Evolutionary conservation across 2,329 filamentous ascomycete species (phyloP).

Genomic region (Bipolaris zeicola): DNA sequence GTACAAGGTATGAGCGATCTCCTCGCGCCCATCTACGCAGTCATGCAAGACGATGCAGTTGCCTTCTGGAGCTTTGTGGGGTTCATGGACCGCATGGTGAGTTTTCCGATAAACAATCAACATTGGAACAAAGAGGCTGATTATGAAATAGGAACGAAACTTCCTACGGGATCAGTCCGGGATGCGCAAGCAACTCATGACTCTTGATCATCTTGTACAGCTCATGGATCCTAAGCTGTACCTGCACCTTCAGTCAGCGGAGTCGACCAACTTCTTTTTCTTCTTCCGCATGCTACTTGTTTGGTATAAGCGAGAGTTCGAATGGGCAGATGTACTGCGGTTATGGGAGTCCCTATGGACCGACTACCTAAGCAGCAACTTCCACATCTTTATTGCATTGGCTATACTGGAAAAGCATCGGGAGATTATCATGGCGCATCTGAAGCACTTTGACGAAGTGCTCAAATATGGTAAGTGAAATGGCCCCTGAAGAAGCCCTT

Average conservation of each 20-base stretch:
- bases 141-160: slow-evolving; percentile 71
- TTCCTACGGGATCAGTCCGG: slow-evolving; percentile 95
- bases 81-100: slow-evolving; percentile 93
- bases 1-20: slow-evolving; percentile 99
- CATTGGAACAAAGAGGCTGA: slow-evolving; percentile 11
- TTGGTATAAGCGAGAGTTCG: slow-evolving; percentile 98
- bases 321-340: slow-evolving; percentile 82
- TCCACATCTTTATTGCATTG: slow-evolving; percentile 91
- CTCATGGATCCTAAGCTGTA: slow-evolving; percentile 97
- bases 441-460: slow-evolving; percentile 95
- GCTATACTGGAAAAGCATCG: slow-evolving; percentile 95
- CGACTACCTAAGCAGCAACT: slow-evolving; percentile 84
- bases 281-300: slow-evolving; percentile 99
- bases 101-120: not conserved
- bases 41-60: slow-evolving; percentile 94
- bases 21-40: slow-evolving; percentile 92
- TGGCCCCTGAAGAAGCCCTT: not conserved
- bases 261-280: slow-evolving; percentile 99
- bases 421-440: slow-evolving; percentile 93
- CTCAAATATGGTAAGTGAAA: slow-evolving; percentile 81
- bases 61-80: slow-evolving; percentile 96
- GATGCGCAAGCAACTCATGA: slow-evolving; percentile 89
- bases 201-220: slow-evolving; percentile 91
- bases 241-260: slow-evolving; percentile 82
- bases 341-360: slow-evolving; percentile 97